Conservation (phyloP, 148 eudicot species). For the Fagopyrum homotropicum region DNA sequence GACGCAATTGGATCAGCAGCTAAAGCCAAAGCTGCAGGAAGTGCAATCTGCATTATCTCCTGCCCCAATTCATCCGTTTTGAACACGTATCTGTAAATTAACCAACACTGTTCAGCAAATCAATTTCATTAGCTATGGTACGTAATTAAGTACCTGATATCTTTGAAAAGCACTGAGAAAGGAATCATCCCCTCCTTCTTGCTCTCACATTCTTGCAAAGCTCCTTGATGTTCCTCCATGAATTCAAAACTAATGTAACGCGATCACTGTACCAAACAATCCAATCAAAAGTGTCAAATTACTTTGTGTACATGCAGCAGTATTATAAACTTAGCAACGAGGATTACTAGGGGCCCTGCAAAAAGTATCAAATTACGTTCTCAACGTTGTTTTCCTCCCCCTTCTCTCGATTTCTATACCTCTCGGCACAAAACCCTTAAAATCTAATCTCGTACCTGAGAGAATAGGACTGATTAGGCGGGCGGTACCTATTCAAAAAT, state of each 20-base stretch:
- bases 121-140: not conserved
- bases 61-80: constrained; percentile 42
- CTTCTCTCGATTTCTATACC: no score
- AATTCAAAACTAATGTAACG: not conserved
- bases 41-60: constrained; percentile 45
- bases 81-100: constrained; percentile 24
- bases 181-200: constrained; percentile 28
- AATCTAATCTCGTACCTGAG: no score
- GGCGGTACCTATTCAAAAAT: no score
- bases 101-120: not conserved
- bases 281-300: no score
- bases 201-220: constrained; percentile 14
- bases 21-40: constrained; percentile 57
- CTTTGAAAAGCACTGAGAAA: constrained; percentile 62
- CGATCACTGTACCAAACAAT: not conserved
- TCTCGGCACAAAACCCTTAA: no score
- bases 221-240: constrained; percentile 19
- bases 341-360: no score
- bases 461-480: no score
- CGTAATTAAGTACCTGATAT: constrained; percentile 37
- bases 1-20: constrained; percentile 64
- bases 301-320: no score
- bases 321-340: no score
- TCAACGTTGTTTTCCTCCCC: no score
- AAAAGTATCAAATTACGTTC: no score